Evolutionary conservation across 371 early-diverging fungal genomes (phyloP).

Genomic region (Rhizopus arrhizus): DNA sequence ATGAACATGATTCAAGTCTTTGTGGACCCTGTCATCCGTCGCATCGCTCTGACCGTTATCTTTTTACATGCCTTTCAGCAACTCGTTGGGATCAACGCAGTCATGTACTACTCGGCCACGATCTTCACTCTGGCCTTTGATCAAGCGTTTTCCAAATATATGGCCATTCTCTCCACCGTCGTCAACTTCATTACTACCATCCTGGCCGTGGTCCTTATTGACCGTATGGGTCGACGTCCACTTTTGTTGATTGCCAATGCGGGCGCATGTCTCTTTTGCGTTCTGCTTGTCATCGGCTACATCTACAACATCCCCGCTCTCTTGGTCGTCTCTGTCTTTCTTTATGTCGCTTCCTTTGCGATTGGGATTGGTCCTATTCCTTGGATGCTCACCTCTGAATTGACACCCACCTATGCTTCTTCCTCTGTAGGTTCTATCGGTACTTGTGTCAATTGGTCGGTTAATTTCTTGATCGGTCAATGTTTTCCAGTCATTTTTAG

Average conservation of each 20-base stretch:
- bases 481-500: slow-evolving; percentile 26
- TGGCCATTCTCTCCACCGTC: slow-evolving; percentile 62
- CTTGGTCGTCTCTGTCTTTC: slow-evolving; percentile 66
- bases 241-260: slow-evolving; percentile 67
- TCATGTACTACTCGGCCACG: slow-evolving; percentile 80
- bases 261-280: slow-evolving; percentile 59
- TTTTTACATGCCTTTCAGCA: slow-evolving; percentile 68
- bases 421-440: slow-evolving; percentile 58
- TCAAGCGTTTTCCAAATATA: slow-evolving; percentile 54
- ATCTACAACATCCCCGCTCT: slow-evolving; percentile 50
- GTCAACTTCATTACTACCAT: slow-evolving; percentile 66
- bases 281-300: slow-evolving; percentile 59
- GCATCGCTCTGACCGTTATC: slow-evolving; percentile 58
- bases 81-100: slow-evolving; percentile 85
- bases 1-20: slow-evolving; percentile 48
- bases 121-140: slow-evolving; percentile 52
- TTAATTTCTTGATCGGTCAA: slow-evolving; percentile 32
- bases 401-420: slow-evolving; percentile 69
- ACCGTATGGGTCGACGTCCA: slow-evolving; percentile 73
- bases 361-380: slow-evolving; percentile 86
- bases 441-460: slow-evolving; percentile 65
- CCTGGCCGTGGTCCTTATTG: slow-evolving; percentile 62
- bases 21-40: slow-evolving; percentile 48
- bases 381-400: slow-evolving; percentile 75
- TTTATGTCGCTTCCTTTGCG: slow-evolving; percentile 84